Percentiles rank a stretch among this genome's conserved stretches.
Conservation (phyloP, 345 rosid genomes). For the Eucalyptus pauciflora region DNA sequence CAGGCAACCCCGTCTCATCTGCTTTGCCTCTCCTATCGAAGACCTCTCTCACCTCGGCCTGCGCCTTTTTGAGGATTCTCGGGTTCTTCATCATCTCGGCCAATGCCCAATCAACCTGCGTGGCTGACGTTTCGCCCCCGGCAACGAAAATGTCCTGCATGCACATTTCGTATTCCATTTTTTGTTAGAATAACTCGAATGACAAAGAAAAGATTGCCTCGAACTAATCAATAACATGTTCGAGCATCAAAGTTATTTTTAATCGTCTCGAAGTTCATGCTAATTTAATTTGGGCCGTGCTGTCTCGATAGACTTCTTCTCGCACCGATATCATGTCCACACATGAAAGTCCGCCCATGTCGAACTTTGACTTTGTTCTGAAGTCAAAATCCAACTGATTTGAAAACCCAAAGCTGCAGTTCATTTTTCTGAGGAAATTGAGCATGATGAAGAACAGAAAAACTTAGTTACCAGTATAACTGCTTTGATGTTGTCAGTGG, state of each 20-base stretch:
- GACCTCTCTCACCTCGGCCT: slow-evolving; percentile 6
- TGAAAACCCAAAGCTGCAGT: not conserved
- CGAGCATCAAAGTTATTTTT: not conserved
- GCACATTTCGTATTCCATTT: not conserved
- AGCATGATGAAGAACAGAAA: not conserved
- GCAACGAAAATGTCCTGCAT: slow-evolving; percentile 9
- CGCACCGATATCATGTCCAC: not conserved
- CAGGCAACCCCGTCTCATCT: not conserved
- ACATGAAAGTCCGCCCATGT: not conserved
- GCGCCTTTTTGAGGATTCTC: slow-evolving; percentile 7
- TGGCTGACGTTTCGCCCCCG: slow-evolving; percentile 18
- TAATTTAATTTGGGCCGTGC: not conserved
- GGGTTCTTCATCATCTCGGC: slow-evolving; percentile 16
- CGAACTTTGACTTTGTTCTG: too few species aligned
- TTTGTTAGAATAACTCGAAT: not conserved
- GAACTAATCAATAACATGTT: not conserved
- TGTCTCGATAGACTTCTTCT: not conserved
- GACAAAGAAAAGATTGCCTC: not conserved
- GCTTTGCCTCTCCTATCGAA: not conserved
- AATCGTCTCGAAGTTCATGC: not conserved
- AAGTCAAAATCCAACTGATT: not conserved
- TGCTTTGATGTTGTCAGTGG: slow-evolving; percentile 10
- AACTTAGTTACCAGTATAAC: slow-evolving; percentile 1
- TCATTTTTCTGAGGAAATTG: not conserved
- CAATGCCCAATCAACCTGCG: slow-evolving; percentile 15